phyloP scores from a whole-genome alignment of 2,329 filamentous ascomycete genomes.

The Exserohilum rostratum region DNA sequence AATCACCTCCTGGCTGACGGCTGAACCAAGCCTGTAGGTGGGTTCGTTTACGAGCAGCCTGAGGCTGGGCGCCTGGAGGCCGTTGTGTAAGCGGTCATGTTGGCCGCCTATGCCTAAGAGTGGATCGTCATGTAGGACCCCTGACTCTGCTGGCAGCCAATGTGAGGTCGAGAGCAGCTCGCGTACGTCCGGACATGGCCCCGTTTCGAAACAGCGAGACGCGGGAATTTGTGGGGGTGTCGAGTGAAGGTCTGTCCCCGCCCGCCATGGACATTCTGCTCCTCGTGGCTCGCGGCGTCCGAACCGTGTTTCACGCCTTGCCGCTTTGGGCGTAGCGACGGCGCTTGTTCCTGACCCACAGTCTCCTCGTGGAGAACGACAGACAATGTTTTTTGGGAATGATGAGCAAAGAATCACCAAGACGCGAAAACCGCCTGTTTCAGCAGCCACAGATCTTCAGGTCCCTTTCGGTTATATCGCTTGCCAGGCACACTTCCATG shows the following conservation, averaged over 20 bases:
- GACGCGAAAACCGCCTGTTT: constrained; percentile 13
- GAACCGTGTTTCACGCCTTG: constrained; percentile 32
- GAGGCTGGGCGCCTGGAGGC: constrained; percentile 27
- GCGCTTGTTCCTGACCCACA: constrained; percentile 29
- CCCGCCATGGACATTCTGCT: constrained; percentile 22
- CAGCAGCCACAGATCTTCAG: constrained; percentile 8
- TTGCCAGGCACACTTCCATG: neutral
- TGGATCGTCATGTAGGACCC: constrained; percentile 24
- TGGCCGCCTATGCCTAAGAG: constrained; percentile 12
- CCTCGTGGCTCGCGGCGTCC: constrained; percentile 22
- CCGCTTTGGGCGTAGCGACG: constrained; percentile 18
- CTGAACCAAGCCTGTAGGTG: constrained; percentile 17
- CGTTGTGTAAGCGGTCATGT: constrained; percentile 31
- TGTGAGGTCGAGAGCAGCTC: constrained; percentile 21
- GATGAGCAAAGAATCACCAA: constrained; percentile 12
- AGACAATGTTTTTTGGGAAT: constrained; percentile 5
- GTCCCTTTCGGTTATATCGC: neutral
- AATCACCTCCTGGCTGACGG: constrained; percentile 17
- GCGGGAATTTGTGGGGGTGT: constrained; percentile 23
- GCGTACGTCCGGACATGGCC: constrained; percentile 14
- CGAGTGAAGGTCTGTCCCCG: constrained; percentile 16
- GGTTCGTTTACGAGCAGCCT: constrained; percentile 24
- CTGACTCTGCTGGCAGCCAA: constrained; percentile 31
- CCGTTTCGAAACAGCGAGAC: constrained; percentile 39
- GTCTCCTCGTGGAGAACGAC: constrained; percentile 9